Conservation (phyloP, 306 rosid genomes). For the Inga laurina region DNA sequence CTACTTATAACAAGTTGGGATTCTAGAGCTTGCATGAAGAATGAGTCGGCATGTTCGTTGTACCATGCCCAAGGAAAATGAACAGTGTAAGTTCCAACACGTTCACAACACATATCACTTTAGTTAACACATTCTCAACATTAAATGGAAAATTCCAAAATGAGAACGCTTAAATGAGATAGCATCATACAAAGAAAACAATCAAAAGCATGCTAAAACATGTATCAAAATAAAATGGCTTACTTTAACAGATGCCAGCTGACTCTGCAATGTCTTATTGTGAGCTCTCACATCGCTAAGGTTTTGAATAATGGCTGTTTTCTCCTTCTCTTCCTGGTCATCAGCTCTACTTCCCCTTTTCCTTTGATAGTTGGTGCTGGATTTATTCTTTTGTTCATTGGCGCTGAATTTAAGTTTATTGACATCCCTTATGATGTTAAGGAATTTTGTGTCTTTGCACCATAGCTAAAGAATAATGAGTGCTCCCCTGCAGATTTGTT, state of each 20-base stretch:
- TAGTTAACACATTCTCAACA: slow-evolving; percentile 3
- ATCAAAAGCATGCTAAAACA: neutral
- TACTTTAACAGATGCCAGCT: slow-evolving; percentile 68
- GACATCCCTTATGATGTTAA: too few relatives aligned
- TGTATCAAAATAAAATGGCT: slow-evolving; percentile 20
- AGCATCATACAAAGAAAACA: neutral
- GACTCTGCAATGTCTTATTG: slow-evolving; percentile 75
- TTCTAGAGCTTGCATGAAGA: slow-evolving; percentile 23
- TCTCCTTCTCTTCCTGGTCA: slow-evolving; percentile 56
- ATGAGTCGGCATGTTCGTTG: neutral
- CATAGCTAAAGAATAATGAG: too few relatives aligned
- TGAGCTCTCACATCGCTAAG: slow-evolving; percentile 73
- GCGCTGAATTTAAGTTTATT: too few relatives aligned
- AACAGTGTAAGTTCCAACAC: neutral
- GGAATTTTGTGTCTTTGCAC: too few relatives aligned
- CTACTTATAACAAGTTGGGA: slow-evolving; percentile 3
- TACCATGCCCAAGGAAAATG: neutral
- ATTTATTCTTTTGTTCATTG: too few relatives aligned
- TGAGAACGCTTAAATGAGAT: neutral
- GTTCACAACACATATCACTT: slow-evolving; percentile 1
- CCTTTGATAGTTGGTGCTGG: too few relatives aligned
- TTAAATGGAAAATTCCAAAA: slow-evolving; percentile 4
- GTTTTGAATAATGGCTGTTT: slow-evolving; percentile 70
- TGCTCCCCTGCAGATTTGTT: too few relatives aligned
- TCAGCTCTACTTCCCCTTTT: too few relatives aligned